Base-by-base conservation (phyloP, 139 green algal species). In the Tetraselmis striata region DNA sequence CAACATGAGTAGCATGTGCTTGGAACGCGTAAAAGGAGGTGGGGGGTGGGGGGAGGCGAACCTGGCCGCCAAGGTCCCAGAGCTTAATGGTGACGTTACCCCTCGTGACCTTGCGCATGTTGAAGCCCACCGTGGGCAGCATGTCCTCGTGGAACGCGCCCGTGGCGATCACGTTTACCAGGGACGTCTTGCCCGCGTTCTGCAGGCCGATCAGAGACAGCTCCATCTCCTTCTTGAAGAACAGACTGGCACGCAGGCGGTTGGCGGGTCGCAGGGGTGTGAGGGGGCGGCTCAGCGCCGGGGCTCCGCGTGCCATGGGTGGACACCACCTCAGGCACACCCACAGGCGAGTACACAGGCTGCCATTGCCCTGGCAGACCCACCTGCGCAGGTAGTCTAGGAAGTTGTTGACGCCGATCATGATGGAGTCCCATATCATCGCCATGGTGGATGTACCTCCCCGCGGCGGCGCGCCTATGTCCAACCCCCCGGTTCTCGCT, bases 141-240 rank as follows among this genome's bases (percentile, higher is more conserved):
- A 94, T 95, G 84, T 97, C 93, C 79, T 99, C 93, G 27, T 94
- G 90, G 81, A 95, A 98, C 0, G 86, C 85, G 1, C 95, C 96
- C 0, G 94, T 97, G 1, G 96, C 94, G 1, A 99, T 90, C 11
- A 98, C 95, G 75, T 97, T 97, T 0, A 99, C 97, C 1, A 99
- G 88, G 0, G 95, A 97, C 0, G 92, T 97, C 84, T 99, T 99
- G 28, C 97, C 97, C 24, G 97, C 97, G 75, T 98, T 98, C 31
- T 99, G 95, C 28, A 99, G 90, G 0, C 97, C 97, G 28, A 99
- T 97, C 67, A 99, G 83, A 0, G 90, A 95, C 30, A 99, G 88
- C 93, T 99, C 97, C 96, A 99, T 98, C 83, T 99, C 96, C 29
- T 94, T 92, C 78, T 95, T 92, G 84, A 96, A 99, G 86, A 99